Evolutionary conservation across 352 stramenopile species (phyloP).

Genomic region (Pythium dissimile): DNA sequence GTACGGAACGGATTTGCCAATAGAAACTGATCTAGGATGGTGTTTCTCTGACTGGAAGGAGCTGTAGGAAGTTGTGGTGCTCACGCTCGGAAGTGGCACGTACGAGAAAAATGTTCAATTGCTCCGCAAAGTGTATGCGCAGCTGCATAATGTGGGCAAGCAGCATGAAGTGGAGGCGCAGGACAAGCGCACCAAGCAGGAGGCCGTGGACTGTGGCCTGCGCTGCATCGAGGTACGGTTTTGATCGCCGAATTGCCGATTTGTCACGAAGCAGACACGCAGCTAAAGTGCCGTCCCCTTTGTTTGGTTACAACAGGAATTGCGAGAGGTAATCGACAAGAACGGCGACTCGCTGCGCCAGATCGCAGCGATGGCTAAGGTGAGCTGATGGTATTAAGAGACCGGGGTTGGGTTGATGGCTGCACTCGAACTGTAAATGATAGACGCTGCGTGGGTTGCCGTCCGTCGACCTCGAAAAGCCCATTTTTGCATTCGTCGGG

Average conservation of each 20-base stretch:
- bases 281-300: no score
- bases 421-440: neutral
- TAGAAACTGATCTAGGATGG: neutral
- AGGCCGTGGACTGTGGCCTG: conserved; percentile 67
- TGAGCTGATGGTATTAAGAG: no score
- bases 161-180: conserved; percentile 65
- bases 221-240: conserved; percentile 64
- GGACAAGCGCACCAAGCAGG: conserved; percentile 70
- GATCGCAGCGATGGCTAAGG: conserved; percentile 30
- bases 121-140: conserved; percentile 73
- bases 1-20: conserved; percentile 27
- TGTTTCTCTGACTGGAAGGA: neutral
- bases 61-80: conserved; percentile 68
- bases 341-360: conserved; percentile 25
- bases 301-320: conserved; percentile 16
- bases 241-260: neutral
- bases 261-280: no score
- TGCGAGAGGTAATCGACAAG: conserved; percentile 21
- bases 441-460: conserved; percentile 72
- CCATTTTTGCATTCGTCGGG: conserved; percentile 84
- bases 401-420: neutral
- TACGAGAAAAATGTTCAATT: conserved; percentile 78
- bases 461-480: conserved; percentile 72
- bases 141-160: conserved; percentile 76
- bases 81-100: conserved; percentile 64